Conservation (phyloP, 768 basidiomycete species). For the Pleurotus platypus region DNA sequence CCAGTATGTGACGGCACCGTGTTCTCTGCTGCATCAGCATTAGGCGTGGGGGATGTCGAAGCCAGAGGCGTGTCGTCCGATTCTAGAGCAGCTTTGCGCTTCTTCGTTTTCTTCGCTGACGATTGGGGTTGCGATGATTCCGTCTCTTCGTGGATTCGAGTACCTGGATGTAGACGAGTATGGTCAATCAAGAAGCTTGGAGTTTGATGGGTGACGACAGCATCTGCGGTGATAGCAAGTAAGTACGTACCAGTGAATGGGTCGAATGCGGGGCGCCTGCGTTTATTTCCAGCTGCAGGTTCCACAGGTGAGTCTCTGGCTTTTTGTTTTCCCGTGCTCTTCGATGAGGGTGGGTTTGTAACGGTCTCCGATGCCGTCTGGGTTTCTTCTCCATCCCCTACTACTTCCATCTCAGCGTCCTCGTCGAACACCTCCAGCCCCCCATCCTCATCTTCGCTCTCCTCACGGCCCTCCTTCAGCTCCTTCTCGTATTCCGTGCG, state of each 20-base stretch:
- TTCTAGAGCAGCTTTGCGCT: background rate
- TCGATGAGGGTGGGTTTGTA: background rate
- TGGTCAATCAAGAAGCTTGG: too few relatives aligned
- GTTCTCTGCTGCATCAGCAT: background rate
- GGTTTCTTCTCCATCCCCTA: slow-evolving; percentile 12
- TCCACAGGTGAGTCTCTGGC: background rate
- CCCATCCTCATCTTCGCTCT: slow-evolving; percentile 33
- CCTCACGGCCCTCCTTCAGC: slow-evolving; percentile 46
- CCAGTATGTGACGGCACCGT: too few relatives aligned
- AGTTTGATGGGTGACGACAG: too few relatives aligned
- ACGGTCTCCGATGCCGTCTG: slow-evolving; percentile 3
- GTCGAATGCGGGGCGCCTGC: slow-evolving; percentile 53
- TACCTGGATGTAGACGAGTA: too few relatives aligned
- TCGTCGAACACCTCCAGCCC: slow-evolving; percentile 35
- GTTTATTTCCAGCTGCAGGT: slow-evolving; percentile 27
- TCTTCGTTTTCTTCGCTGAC: background rate
- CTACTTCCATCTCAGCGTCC: slow-evolving; percentile 16
- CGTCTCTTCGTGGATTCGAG: too few relatives aligned
- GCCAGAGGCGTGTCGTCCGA: too few relatives aligned
- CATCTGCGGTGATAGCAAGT: too few relatives aligned
- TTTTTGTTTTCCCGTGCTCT: background rate
- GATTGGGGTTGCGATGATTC: background rate
- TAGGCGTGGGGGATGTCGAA: background rate
- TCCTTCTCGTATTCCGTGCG: slow-evolving; percentile 61
- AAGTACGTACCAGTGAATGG: slow-evolving; percentile 57